Conservation (phyloP, 306 rosid genomes). For the Cicer pinnatifidum region DNA sequence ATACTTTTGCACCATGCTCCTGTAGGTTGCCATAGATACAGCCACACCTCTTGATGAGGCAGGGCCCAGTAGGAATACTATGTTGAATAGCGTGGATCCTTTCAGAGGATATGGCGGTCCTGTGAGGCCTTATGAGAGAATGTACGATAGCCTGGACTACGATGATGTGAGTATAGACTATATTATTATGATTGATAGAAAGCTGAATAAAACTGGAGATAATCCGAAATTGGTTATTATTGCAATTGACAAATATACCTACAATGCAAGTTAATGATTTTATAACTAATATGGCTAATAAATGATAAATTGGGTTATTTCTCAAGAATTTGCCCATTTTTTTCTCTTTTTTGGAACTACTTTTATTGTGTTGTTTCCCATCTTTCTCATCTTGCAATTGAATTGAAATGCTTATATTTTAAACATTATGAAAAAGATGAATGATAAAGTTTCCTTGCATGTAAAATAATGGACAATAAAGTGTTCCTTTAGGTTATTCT, state of each 20-base stretch:
- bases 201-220: not conserved
- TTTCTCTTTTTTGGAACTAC: not conserved
- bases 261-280: conserved; percentile 15
- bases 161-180: conserved; percentile 76
- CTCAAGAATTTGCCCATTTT: conserved; percentile 13
- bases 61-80: conserved; percentile 70
- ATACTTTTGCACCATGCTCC: conserved; percentile 26
- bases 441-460: conserved; percentile 14
- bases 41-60: conserved; percentile 91
- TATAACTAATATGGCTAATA: not conserved
- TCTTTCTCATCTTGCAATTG: conserved; percentile 11
- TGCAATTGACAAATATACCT: not conserved
- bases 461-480: conserved; percentile 12
- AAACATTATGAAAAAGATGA: conserved; percentile 10
- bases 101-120: conserved; percentile 64
- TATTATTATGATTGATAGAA: not conserved
- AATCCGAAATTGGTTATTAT: conserved; percentile 5
- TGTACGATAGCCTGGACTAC: conserved; percentile 85
- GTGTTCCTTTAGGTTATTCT: conserved; percentile 13
- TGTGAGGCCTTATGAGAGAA: conserved; percentile 69
- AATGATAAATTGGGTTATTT: conserved; percentile 4
- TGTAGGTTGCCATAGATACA: conserved; percentile 75
- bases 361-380: conserved; percentile 2
- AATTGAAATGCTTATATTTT: conserved; percentile 1
- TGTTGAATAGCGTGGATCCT: conserved; percentile 66